phyloP scores from a whole-genome alignment of 257 asterid species.

The Penstemon barbatus region DNA sequence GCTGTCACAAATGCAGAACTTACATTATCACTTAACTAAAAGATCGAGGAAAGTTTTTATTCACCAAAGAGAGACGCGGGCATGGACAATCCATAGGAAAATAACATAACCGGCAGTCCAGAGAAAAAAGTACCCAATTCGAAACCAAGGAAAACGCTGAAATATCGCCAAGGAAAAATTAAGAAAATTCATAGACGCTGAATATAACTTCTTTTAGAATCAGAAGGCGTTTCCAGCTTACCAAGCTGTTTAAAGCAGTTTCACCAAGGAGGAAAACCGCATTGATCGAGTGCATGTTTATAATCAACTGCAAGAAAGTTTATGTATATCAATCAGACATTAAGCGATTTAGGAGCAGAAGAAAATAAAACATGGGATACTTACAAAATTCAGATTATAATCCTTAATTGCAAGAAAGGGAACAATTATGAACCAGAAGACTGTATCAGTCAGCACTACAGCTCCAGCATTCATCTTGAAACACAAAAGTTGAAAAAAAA shows the following conservation, averaged over 20 bases:
- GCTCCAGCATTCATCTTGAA: constrained; percentile 95
- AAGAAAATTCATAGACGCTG: background rate
- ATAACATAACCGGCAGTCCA: constrained; percentile 75
- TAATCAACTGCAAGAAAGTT: constrained; percentile 62
- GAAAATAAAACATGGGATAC: constrained; percentile 22
- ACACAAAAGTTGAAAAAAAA: constrained; percentile 9
- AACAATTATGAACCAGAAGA: constrained; percentile 88
- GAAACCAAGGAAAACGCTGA: constrained; percentile 96
- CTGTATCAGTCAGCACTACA: constrained; percentile 78
- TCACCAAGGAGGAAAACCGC: constrained; percentile 82
- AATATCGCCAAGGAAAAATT: constrained; percentile 11
- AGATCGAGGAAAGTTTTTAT: constrained; percentile 5
- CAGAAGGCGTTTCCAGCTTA: constrained; percentile 28
- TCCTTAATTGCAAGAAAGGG: constrained; percentile 82
- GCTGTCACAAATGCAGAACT: constrained; percentile 1
- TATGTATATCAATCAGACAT: constrained; percentile 25
- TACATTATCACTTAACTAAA: background rate
- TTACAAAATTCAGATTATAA: constrained; percentile 79
- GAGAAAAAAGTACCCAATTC: constrained; percentile 77
- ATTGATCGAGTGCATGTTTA: constrained; percentile 89
- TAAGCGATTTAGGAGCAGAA: too few species aligned
- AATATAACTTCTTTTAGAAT: background rate
- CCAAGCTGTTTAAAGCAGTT: constrained; percentile 82
- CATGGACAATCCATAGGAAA: constrained; percentile 83
- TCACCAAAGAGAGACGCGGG: constrained; percentile 73